Base-by-base conservation (phyloP, 371 early-diverging fungal species). In the Apophysomyces sp. region DNA sequence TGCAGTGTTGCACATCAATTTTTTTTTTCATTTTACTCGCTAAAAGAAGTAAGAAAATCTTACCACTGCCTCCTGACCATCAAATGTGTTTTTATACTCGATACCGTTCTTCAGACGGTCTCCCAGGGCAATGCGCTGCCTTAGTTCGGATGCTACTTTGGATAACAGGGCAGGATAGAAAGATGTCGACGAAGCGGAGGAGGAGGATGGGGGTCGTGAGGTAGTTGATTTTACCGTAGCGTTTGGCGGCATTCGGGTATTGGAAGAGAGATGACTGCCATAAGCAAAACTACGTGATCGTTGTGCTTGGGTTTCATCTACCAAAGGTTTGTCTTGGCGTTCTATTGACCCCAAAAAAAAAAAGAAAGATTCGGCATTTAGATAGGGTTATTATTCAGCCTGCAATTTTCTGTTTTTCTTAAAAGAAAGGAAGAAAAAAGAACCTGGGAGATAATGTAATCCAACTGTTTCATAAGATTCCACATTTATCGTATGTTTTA, bases 31-130 rank as follows among this genome's bases (percentile, higher is more conserved):
- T 41, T 18, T 41, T 18, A 15, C 41, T 16, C 21, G 6, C n/a
- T 41, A n/a, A 27, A 32, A 16, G 24, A 49, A 51, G 34, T 28
- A 28, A 8, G 13, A 36, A 24, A 9, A 29, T 53, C 63, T 57
- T 74, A 78, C 75, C 58, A 95, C 92, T 13, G 89, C 92, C 28
- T 93, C 89, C 62, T 85, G 77, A 26, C 95, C 97, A 32, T 87
- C 82, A 75, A 95, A 94, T 61, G 88, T 87, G 58, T 87, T 85
- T 57, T 83, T 85, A 70, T 95, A 92, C 69, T 94, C 93, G 16
- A 95, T 79, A 7, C 83, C 84, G 62, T 95, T 90, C 68, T 92
- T 92, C 44, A 80, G 76, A 40, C 90, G 84, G 29, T 87, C 86
- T 30, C 73, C 64, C 8, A 76, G 59, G 13, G 72, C 66, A 26